Percentiles rank a stretch among this genome's conserved stretches.
Conservation (phyloP, 129 eudicot genomes). For the Centella asiatica region DNA sequence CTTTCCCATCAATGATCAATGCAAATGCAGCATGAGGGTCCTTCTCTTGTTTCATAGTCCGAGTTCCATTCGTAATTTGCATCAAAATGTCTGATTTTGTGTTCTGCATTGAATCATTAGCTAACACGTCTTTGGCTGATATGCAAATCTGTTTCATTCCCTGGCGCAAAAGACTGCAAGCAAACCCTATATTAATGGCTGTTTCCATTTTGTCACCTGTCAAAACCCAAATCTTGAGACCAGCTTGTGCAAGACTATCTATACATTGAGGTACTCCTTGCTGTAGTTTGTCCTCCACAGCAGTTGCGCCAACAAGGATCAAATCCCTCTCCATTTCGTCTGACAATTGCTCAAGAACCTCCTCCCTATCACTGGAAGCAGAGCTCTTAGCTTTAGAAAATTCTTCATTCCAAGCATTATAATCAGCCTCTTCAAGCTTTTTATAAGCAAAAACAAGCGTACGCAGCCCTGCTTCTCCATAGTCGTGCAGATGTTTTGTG, state of each 20-base stretch:
- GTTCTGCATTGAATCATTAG: neutral
- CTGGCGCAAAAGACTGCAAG: slow-evolving; percentile 9
- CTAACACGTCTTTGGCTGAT: neutral
- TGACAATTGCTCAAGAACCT: slow-evolving; percentile 3
- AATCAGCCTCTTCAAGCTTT: slow-evolving; percentile 11
- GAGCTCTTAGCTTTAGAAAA: slow-evolving; percentile 6
- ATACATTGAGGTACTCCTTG: slow-evolving; percentile 13
- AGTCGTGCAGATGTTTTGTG: slow-evolving; percentile 4
- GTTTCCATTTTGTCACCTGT: slow-evolving; percentile 18
- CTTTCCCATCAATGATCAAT: slow-evolving; percentile 11
- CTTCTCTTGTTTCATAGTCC: slow-evolving; percentile 2
- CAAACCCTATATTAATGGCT: slow-evolving; percentile 12
- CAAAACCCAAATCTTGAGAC: slow-evolving; percentile 16
- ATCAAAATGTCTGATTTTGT: neutral
- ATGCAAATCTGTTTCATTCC: slow-evolving; percentile 17
- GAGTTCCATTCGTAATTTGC: slow-evolving; percentile 7
- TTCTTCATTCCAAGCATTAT: slow-evolving; percentile 8
- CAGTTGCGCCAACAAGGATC: slow-evolving; percentile 13
- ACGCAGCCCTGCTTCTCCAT: slow-evolving; percentile 15
- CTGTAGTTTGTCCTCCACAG: slow-evolving; percentile 14
- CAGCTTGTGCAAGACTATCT: slow-evolving; percentile 12
- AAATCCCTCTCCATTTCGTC: slow-evolving; percentile 9
- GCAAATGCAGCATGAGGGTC: slow-evolving; percentile 13
- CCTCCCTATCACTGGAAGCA: neutral
- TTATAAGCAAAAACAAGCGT: slow-evolving; percentile 10